A percentile compares a stretch with the other conserved stretches of the same genome.
Evolutionary conservation across 192 early-diverging fungal species (phyloP).

Genomic region (Backusella tuberculispora): DNA sequence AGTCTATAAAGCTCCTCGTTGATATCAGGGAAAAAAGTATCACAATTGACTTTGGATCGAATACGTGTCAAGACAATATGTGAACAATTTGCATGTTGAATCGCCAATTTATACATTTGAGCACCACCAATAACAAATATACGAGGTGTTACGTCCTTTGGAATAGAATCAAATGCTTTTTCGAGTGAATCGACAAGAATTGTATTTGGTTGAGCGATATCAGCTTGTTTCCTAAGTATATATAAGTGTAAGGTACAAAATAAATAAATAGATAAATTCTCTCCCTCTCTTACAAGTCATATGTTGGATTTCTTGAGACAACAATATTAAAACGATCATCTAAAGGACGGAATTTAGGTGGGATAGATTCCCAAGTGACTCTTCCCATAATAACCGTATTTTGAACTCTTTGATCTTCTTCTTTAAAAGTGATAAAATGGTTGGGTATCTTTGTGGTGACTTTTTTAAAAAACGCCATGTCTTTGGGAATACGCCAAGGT

Average conservation of each 20-base stretch:
- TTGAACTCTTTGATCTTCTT: slow-evolving; percentile 17
- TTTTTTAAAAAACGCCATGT: slow-evolving; percentile 82
- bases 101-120: slow-evolving; percentile 71
- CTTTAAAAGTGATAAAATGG: neutral
- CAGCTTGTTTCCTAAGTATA: slow-evolving; percentile 39
- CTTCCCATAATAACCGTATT: slow-evolving; percentile 97
- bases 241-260: neutral
- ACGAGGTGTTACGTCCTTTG: slow-evolving; percentile 42
- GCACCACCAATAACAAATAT: slow-evolving; percentile 87
- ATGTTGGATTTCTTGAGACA: slow-evolving; percentile 65
- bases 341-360: slow-evolving; percentile 81
- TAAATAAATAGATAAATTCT: slow-evolving; percentile 12
- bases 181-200: slow-evolving; percentile 54
- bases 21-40: slow-evolving; percentile 79
- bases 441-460: slow-evolving; percentile 58
- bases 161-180: slow-evolving; percentile 56
- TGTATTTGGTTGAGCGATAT: slow-evolving; percentile 15
- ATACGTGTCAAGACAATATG: slow-evolving; percentile 77
- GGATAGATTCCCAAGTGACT: slow-evolving; percentile 93
- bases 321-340: slow-evolving; percentile 82
- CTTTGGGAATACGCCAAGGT: slow-evolving; percentile 87
- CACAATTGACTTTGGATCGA: slow-evolving; percentile 65
- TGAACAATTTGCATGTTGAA: slow-evolving; percentile 57
- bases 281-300: slow-evolving; percentile 37
- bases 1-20: slow-evolving; percentile 39